A percentile compares a stretch with the other conserved stretches of the same genome.
These are phyloP conservation scores for Rhododendron molle DNA, from an alignment of 148 eudicot genomes.

Conservation along the genomic window DNA sequence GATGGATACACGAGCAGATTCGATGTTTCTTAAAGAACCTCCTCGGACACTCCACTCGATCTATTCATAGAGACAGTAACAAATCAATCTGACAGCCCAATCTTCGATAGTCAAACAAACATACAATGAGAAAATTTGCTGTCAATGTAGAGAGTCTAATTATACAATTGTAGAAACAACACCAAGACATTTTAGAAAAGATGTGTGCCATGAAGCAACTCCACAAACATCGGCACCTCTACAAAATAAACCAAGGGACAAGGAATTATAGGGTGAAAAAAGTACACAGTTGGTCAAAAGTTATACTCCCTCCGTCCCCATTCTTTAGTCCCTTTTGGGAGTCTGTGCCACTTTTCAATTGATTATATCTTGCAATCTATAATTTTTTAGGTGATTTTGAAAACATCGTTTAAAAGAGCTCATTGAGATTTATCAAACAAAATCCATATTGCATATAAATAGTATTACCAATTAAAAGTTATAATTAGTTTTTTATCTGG, in stretches of 20 bases:
- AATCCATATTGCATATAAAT: no score
- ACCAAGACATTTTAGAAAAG: background rate
- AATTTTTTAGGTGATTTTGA: no score
- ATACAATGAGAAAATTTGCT: background rate
- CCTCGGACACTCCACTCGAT: slow-evolving; percentile 94
- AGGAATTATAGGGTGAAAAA: background rate
- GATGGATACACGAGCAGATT: slow-evolving; percentile 86
- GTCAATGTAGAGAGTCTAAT: background rate
- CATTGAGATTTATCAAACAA: no score
- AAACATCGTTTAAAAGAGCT: no score
- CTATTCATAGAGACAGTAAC: slow-evolving; percentile 26
- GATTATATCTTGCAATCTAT: no score
- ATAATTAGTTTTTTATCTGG: no score
- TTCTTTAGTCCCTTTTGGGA: no score
- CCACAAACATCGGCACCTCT: background rate
- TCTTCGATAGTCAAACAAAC: background rate
- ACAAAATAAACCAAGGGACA: background rate
- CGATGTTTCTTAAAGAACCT: slow-evolving; percentile 78
- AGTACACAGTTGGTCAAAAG: background rate
- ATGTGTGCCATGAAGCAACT: background rate
- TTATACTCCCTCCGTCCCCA: background rate
- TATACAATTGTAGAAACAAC: background rate
- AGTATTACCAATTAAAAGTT: no score
- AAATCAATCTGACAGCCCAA: slow-evolving; percentile 11
- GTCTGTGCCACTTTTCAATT: no score